phyloP scores from a whole-genome alignment of 345 rosid species.

The Salix arbutifolia region DNA sequence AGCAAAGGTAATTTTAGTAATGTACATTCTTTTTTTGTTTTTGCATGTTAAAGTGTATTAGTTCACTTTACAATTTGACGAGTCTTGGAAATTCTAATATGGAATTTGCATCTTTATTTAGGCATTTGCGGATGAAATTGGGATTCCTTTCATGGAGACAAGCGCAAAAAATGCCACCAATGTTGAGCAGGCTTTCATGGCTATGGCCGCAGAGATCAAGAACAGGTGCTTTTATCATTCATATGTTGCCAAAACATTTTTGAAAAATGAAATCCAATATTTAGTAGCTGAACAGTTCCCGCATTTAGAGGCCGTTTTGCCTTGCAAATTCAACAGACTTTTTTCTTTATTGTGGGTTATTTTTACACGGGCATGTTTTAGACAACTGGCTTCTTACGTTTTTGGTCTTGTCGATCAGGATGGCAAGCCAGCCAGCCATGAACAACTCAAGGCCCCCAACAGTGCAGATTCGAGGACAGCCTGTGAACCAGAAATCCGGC shows the following conservation, averaged over 20 bases:
- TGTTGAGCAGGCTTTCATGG: constrained; percentile 79
- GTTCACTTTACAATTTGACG: not conserved
- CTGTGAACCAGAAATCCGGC: constrained; percentile 57
- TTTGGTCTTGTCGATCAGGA: constrained; percentile 27
- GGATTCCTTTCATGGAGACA: constrained; percentile 74
- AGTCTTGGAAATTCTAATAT: not conserved
- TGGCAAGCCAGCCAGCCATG: constrained; percentile 77
- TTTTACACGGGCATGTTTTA: not conserved
- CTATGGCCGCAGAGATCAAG: constrained; percentile 71
- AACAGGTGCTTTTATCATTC: constrained; percentile 35
- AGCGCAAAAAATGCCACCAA: constrained; percentile 74
- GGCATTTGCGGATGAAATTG: constrained; percentile 80
- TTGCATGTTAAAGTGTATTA: not conserved
- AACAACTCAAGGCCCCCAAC: constrained; percentile 62
- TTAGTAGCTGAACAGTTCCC: too few species aligned
- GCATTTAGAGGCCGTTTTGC: not conserved
- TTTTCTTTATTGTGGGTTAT: not conserved
- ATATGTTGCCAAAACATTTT: not conserved
- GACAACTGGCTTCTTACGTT: not conserved
- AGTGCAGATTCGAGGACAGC: constrained; percentile 70
- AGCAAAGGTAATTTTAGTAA: constrained; percentile 47
- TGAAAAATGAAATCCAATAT: not conserved
- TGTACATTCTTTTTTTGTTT: not conserved
- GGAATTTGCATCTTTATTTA: constrained; percentile 7
- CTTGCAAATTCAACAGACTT: not conserved